phyloP scores from a whole-genome alignment of 768 basidiomycete species.

The Macrocybe gigantea region DNA sequence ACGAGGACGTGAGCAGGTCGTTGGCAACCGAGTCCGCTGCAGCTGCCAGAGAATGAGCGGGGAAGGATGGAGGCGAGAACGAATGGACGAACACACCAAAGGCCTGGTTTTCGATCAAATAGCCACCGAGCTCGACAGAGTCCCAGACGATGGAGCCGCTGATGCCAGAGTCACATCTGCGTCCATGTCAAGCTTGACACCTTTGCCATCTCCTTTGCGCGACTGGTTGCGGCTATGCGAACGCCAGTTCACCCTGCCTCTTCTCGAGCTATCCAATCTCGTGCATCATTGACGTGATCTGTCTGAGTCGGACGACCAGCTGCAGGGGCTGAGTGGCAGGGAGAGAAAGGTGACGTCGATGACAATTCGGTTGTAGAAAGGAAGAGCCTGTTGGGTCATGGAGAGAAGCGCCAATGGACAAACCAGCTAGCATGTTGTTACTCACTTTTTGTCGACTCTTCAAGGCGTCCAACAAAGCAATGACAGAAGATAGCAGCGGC shows the following conservation, averaged over 20 bases:
- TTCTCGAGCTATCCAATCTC: constrained; percentile 23
- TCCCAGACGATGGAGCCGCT: constrained; percentile 71
- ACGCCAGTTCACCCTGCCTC: constrained; percentile 17
- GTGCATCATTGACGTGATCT: constrained; percentile 37
- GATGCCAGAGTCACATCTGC: constrained; percentile 27
- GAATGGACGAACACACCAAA: constrained; percentile 45
- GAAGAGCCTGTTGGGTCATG: too few species aligned
- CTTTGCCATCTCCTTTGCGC: too few species aligned
- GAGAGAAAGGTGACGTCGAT: constrained; percentile 45
- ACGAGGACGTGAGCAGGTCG: constrained; percentile 54
- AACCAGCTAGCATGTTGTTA: too few species aligned
- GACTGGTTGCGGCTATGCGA: constrained; percentile 15
- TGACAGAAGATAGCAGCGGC: constrained; percentile 47
- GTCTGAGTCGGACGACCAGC: constrained; percentile 65
- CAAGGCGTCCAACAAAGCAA: constrained; percentile 65
- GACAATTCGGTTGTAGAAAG: constrained; percentile 32
- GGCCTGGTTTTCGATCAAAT: constrained; percentile 60
- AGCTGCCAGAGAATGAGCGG: constrained; percentile 29
- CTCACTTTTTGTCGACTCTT: too few species aligned
- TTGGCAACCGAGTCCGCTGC: constrained; percentile 47
- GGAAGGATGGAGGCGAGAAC: neutral
- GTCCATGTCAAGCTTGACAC: constrained; percentile 15
- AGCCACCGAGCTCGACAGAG: constrained; percentile 53
- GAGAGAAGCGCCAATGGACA: too few species aligned
- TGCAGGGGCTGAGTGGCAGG: constrained; percentile 73